Percentiles rank a stretch among this genome's conserved stretches.
Evolutionary conservation across 2,329 filamentous ascomycete genomes (phyloP).

Genomic region (Diaporthe sp.): DNA sequence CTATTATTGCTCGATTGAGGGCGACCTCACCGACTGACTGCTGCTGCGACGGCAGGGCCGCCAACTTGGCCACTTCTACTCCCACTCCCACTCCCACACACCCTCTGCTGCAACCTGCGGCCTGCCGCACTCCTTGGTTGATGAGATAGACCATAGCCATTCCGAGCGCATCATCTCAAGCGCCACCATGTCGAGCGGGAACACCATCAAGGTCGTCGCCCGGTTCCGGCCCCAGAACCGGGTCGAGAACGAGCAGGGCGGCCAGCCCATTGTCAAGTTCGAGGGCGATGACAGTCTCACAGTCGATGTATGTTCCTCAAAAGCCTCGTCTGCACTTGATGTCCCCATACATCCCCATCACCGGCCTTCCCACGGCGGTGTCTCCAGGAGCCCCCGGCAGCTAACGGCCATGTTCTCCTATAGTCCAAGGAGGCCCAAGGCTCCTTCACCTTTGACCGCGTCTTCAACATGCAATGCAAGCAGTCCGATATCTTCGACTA

Average conservation of each 20-base stretch:
- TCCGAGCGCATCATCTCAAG: slow-evolving; percentile 46
- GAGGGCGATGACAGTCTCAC: slow-evolving; percentile 89
- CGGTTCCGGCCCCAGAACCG: slow-evolving; percentile 98
- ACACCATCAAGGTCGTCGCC: slow-evolving; percentile 90
- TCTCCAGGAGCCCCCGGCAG: neutral
- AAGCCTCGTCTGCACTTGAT: neutral
- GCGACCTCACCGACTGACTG: slow-evolving; percentile 33
- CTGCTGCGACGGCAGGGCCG: slow-evolving; percentile 36
- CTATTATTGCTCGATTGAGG: slow-evolving; percentile 24
- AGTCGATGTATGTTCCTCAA: slow-evolving; percentile 77
- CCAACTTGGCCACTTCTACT: slow-evolving; percentile 37
- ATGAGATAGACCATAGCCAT: slow-evolving; percentile 46
- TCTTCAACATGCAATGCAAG: slow-evolving; percentile 93
- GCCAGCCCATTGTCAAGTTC: slow-evolving; percentile 92
- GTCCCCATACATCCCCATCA: neutral
- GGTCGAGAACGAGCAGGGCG: slow-evolving; percentile 89
- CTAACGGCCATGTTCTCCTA: slow-evolving; percentile 22
- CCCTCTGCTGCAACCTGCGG: slow-evolving; percentile 30
- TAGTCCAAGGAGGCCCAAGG: slow-evolving; percentile 87
- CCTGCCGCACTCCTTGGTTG: slow-evolving; percentile 41
- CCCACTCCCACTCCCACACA: slow-evolving; percentile 11
- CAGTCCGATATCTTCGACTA: slow-evolving; percentile 98
- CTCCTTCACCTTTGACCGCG: slow-evolving; percentile 95
- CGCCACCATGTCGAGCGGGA: slow-evolving; percentile 69
- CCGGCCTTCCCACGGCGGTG: neutral